Evolutionary conservation across 352 stramenopile genomes (phyloP), one percentile per base, ranked within the genome.

Genomic region (Phytophthora niederhauseri): DNA sequence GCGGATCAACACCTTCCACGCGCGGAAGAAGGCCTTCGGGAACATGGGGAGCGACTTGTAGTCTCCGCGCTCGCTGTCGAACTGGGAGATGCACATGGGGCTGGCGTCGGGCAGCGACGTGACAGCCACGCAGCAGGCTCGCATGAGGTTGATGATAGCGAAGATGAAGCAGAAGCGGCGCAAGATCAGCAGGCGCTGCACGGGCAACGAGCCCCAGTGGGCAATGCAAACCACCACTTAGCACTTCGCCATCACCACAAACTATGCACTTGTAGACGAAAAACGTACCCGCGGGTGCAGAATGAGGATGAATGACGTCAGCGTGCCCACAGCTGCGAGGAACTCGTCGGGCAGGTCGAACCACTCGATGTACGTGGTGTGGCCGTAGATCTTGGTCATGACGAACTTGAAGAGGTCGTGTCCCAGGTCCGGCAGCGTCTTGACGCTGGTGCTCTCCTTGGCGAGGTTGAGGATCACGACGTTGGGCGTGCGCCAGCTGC

Each of bases 41-140:
- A 96, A 96, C n/a, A 96, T 91, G n/a, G 89, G 89, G 52, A 84
- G 69, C 30, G 82, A 80, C 77, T 96, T 96, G 85, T 94, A 96
- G 64, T 75, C 66, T 24, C 89, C 87, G 17, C 78, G 81, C 15
- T 73, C 61, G 9, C 70, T 77, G 17, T 89, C 79, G 55, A 96
- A 96, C 70, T 96, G 89, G n/a, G 85, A 89, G 57, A 94, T 94
- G 70, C 89, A 96, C 81, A 90, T 84, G 26, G 89, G 87, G 61
- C 87, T 95, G n/a, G 89, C 89, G 50, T 96, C 89, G 0, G 89
- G 89, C 6, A 96, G 78, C 30, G 89, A 96, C 36, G 89, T 96
- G 26, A 92, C 87, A n/a, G 89, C 87, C 43, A 96, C 89, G 55
- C 85, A 94, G 57, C 87, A 89, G n/a, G 84, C 89, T 58, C 89